Base-by-base conservation (phyloP, 345 rosid species). In the Ricinus communis region DNA sequence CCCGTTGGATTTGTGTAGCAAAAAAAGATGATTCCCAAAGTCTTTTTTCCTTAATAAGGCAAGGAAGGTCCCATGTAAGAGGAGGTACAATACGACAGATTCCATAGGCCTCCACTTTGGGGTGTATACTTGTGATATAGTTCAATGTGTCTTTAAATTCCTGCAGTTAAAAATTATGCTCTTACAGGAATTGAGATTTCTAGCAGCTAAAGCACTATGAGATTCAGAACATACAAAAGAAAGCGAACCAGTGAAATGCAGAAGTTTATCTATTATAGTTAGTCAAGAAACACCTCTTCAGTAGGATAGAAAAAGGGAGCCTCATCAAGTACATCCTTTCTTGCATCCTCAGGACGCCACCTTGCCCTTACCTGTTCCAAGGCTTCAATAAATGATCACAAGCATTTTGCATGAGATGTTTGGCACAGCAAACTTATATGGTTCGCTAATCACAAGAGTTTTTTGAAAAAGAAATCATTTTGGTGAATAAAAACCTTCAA, bases 21-120 rank as follows among this genome's bases (percentile, higher is more conserved):
- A 87, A 88, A 6, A 5, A 59, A 66, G 88, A 80, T 55, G 21
- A 70, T 75, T 79, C 83, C 95, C 95, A 86, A 56, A 78, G 50
- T 36, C 74, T 62, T 46, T 72, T 66, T 78, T 84, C 85, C 74
- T 77, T 70, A 18, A 90, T 50, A 69, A 68, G 75, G 81, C 88
- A 87, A 12, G 82, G 88, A 33, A 89, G 88, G 66, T 89, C 55
- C 97, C 96, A 89, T 59, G 93, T 84, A 67, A 82, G 66, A 66
- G 97, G 95, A 66, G 95, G 95, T 72, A 87, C 78, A 65, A 89
- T 84, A 58, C 91, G 88, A 76, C 97, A 87, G 52, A 88, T 79
- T 59, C 97, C 97, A 84, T 84, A 82, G 8, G 81, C 74, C 74
- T 86, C 88, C 25, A 85, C 87, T 79, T 30, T 73, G 25, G 66